phyloP scores from a whole-genome alignment of 768 basidiomycete species.

The Lactarius deliciosus region DNA sequence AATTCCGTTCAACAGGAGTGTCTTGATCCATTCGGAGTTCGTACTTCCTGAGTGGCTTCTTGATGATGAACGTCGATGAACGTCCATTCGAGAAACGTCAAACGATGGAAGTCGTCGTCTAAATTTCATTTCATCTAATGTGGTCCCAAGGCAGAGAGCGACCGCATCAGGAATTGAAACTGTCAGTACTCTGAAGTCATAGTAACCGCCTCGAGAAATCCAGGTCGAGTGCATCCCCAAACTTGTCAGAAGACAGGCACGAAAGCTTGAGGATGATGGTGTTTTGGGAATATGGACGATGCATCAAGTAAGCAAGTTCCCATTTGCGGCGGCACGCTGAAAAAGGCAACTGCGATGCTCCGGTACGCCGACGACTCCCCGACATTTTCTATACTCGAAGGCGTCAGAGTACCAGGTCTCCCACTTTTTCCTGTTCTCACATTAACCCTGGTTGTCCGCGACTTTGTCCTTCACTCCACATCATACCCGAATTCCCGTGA shows the following conservation, averaged over 20 bases:
- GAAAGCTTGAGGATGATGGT: conserved; percentile 6
- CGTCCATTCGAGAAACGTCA: conserved; percentile 19
- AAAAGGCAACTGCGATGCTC: no score
- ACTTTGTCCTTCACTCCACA: no score
- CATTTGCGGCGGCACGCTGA: no score
- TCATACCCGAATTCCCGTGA: no score
- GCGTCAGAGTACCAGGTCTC: no score
- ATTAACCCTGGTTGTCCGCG: no score
- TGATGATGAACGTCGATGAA: conserved; percentile 14
- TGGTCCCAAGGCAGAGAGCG: neutral
- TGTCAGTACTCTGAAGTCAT: neutral
- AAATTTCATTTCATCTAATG: neutral
- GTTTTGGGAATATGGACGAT: conserved; percentile 14
- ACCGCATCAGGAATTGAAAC: conserved; percentile 8
- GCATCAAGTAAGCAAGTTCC: neutral
- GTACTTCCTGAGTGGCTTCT: conserved; percentile 10
- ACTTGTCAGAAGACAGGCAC: conserved; percentile 16
- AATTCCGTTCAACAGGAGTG: conserved; percentile 6
- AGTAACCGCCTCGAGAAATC: conserved; percentile 2
- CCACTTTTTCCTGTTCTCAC: no score
- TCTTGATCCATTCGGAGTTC: neutral
- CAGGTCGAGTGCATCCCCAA: conserved; percentile 7
- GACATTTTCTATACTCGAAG: no score
- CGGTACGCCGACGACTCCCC: no score
- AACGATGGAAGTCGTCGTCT: conserved; percentile 4